Evolutionary conservation across 495 filamentous ascomycete species (phyloP), one percentile per base, ranked within the genome.

Genomic region (Annulohypoxylon maeteangense): DNA sequence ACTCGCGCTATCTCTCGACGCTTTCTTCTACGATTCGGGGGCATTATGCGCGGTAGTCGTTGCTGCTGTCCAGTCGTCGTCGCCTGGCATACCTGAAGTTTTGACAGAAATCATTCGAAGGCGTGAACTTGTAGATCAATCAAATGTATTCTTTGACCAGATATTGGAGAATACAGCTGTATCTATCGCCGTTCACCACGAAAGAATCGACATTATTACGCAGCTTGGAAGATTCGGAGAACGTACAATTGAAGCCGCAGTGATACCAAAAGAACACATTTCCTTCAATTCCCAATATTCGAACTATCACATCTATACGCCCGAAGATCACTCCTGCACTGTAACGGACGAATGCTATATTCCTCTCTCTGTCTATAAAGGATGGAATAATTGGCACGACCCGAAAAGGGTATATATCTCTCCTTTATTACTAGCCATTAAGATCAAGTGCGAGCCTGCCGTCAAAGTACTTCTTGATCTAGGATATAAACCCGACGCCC

Each of bases 1-100:
- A 14, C 51, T 48, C 8, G 67, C 67, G 2, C 56, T 70, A 18
- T 55, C 56, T 7, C 20, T 69, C 23, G 36, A 48, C 12, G 0
- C 50, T 0, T 18, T 23, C 0, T 36, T 23, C 14, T 69, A 69
- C 27, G 66, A 69, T 47, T 69, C 66, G 16, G 66, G 58, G 11
- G 59, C 66, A 38, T 23, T 69, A 18, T 69, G 58, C 45, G 66
- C 66, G 0, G 38, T 34, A 4, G 50, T 57, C 25, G 31, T 42
- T 16, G 7, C 38, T 32, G n/a, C 36, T 22, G 7, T 36, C 42
- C 18, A 14, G 14, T 23, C 42, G 23, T 25, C 38, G 0, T n/a
- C 16, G 2, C 4, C 8, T 3, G 20, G 11, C 0, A 53, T 55
- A n/a, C 10, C 34, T 14, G 27, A 36, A 14, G 32, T 51, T 27